Conservation (phyloP, 108 stramenopile genomes). For the Nitzschia palea region DNA sequence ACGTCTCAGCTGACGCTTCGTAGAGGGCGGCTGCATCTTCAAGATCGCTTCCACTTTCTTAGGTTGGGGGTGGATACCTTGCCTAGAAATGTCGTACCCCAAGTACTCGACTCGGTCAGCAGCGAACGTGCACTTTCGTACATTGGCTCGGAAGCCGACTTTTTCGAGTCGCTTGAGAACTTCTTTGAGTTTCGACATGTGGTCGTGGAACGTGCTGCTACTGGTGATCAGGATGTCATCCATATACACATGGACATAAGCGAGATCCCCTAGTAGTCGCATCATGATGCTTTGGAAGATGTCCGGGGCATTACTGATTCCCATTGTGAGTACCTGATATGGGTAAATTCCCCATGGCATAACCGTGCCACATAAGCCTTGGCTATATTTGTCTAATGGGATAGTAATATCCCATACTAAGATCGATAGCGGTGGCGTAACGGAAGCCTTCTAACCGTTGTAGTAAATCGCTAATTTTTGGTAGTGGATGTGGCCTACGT, state of each 20-base stretch:
- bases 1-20: conserved; percentile 10
- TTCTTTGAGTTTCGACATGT: neutral
- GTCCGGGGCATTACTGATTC: conserved; percentile 38
- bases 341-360: conserved; percentile 48
- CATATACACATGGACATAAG: conserved; percentile 33
- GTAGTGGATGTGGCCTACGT: neutral
- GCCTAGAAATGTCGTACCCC: conserved; percentile 27
- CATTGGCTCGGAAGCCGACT: neutral
- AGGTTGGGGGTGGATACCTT: conserved; percentile 21
- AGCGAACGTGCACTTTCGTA: conserved; percentile 17
- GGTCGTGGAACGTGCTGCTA: neutral
- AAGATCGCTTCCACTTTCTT: conserved; percentile 48
- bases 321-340: conserved; percentile 52
- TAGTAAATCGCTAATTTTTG: conserved; percentile 25
- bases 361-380: conserved; percentile 28
- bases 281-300: conserved; percentile 40
- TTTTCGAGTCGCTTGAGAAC: conserved; percentile 4
- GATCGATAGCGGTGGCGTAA: conserved; percentile 20
- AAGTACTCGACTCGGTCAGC: conserved; percentile 33
- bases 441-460: conserved; percentile 1
- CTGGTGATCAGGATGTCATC: conserved; percentile 37
- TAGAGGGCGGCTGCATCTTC: conserved; percentile 22
- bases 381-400: neutral
- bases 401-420: conserved; percentile 19
- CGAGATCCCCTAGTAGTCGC: conserved; percentile 16